Percentiles rank a stretch among this genome's conserved stretches.
Conservation (phyloP, 306 rosid species). For the Alnus rubra region DNA sequence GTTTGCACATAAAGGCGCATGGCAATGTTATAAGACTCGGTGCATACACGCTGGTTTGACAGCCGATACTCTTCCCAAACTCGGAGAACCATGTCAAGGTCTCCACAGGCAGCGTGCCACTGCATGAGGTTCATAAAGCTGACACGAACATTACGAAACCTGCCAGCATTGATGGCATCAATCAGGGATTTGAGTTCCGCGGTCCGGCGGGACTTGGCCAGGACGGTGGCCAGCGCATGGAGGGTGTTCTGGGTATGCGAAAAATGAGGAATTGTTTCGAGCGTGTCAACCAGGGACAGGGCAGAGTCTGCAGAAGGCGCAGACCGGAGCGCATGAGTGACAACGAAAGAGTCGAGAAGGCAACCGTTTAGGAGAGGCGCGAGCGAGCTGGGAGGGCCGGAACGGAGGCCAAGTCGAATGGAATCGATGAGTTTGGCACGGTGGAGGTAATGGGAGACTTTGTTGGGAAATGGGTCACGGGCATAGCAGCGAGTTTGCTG, state of each 20-base stretch:
- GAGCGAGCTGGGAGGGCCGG: constrained; percentile 46
- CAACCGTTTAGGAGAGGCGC: constrained; percentile 41
- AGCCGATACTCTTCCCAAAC: constrained; percentile 58
- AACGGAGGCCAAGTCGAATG: constrained; percentile 66
- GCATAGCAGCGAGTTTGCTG: constrained; percentile 49
- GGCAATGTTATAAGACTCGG: constrained; percentile 68
- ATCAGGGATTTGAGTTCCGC: constrained; percentile 56
- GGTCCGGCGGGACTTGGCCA: constrained; percentile 53
- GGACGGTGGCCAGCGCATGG: constrained; percentile 68
- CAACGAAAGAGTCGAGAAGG: constrained; percentile 61
- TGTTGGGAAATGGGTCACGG: constrained; percentile 64
- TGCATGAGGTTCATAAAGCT: constrained; percentile 69
- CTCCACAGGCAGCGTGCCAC: constrained; percentile 63
- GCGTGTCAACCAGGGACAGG: constrained; percentile 40
- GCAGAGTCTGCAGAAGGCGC: constrained; percentile 78
- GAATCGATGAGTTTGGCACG: constrained; percentile 79
- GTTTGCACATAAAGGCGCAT: constrained; percentile 58
- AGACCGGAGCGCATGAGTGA: constrained; percentile 68
- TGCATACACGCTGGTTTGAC: constrained; percentile 38
- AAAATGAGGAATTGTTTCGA: constrained; percentile 41
- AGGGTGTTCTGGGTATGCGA: constrained; percentile 65
- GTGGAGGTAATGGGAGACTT: constrained; percentile 65
- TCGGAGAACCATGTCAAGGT: constrained; percentile 55
- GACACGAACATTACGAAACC: constrained; percentile 40
- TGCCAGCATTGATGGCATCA: constrained; percentile 43